Conservation (phyloP, 2,329 filamentous ascomycete genomes). For the Lachnellula arida region DNA sequence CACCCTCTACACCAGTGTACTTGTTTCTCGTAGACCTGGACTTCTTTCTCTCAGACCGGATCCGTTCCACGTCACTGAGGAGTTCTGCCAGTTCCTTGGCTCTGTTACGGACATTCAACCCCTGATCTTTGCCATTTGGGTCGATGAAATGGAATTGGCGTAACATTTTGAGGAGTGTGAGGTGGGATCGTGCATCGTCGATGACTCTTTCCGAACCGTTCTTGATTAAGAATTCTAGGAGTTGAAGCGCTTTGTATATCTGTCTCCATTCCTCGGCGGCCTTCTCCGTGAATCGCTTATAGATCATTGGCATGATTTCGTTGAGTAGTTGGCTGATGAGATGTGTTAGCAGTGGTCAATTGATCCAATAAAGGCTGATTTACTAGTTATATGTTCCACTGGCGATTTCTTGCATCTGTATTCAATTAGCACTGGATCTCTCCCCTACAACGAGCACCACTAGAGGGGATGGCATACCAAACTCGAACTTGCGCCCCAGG, state of each 20-base stretch:
- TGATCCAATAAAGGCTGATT: slow-evolving; percentile 34
- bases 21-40: slow-evolving; percentile 86
- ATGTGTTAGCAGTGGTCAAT: slow-evolving; percentile 16
- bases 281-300: slow-evolving; percentile 98
- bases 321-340: slow-evolving; percentile 78
- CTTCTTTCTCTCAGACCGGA: slow-evolving; percentile 82
- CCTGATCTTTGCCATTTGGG: slow-evolving; percentile 95
- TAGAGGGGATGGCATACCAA: slow-evolving; percentile 8
- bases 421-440: neutral
- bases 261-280: slow-evolving; percentile 97
- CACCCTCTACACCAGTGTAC: slow-evolving; percentile 91
- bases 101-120: slow-evolving; percentile 93
- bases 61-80: slow-evolving; percentile 86
- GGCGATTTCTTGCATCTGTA: slow-evolving; percentile 92
- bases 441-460: neutral
- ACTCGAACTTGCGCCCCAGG: slow-evolving; percentile 58
- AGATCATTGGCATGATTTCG: slow-evolving; percentile 99
- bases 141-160: slow-evolving; percentile 98
- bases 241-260: slow-evolving; percentile 96
- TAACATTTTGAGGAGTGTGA: slow-evolving; percentile 95
- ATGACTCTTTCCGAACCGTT: slow-evolving; percentile 97
- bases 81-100: slow-evolving; percentile 94
- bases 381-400: slow-evolving; percentile 98
- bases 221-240: slow-evolving; percentile 96
- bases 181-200: slow-evolving; percentile 91